Evolutionary conservation across 129 eudicot genomes (phyloP), one percentile per base, ranked within the genome.

Genomic region (Ambrosia artemisiifolia): DNA sequence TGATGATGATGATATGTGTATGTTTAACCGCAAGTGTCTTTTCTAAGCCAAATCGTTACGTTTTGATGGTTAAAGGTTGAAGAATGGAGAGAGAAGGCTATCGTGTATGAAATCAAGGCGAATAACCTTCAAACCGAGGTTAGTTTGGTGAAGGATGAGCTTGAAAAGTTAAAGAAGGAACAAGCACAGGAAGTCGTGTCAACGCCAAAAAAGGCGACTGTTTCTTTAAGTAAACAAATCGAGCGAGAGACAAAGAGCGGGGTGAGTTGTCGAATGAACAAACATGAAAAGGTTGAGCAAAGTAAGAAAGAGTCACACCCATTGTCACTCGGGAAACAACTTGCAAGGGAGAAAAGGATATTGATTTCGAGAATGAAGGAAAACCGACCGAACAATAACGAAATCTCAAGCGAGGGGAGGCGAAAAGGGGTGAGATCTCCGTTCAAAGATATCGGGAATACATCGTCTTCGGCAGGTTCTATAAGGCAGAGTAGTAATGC

Each of bases 1-100:
- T n/a, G n/a, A n/a, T n/a, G n/a, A n/a, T n/a, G n/a, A n/a, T n/a
- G n/a, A n/a, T n/a, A 1, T 70, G 51, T 33, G 61, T 50, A 24
- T 20, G 55, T 8, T 38, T 12, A 5, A 34, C 42, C 44, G 66
- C n/a, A 30, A 6, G 55, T 34, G 18, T 30, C 13, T 19, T 67
- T 66, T 33, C 3, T 28, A 48, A 64, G 33, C 32, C 36, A 16
- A 43, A 17, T 9, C 8, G 35, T 32, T 32, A 17, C 3, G 47
- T 72, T 63, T 69, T 73, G 30, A 43, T 72, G 30, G 56, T 69
- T 68, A 42, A 68, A 94, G 98, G 92, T 86, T 75, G 80, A 84
- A 75, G 87, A 90, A 69, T 94, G 96, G 98, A 87, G 77, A 60
- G 83, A 73, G 53, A 94, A 83, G 80, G 93, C 98, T 18, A 65